These are phyloP conservation scores for Salix purpurea DNA, from an alignment of 345 rosid genomes.

Conservation along the genomic window DNA sequence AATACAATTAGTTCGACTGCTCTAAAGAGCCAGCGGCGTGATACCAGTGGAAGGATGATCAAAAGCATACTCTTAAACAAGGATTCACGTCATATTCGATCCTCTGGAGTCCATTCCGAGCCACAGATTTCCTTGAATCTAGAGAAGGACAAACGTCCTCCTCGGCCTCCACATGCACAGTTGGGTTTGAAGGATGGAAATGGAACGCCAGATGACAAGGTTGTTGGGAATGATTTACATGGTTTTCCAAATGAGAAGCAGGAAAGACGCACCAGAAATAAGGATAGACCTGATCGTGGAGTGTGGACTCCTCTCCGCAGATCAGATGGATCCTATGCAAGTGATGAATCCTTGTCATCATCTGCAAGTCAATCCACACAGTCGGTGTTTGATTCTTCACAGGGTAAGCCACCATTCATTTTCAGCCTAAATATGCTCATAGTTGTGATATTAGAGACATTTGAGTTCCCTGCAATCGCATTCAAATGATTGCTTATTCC, in stretches of 20 bases:
- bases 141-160: constrained; percentile 49
- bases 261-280: constrained; percentile 53
- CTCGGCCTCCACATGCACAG: constrained; percentile 33
- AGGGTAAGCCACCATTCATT: constrained; percentile 7
- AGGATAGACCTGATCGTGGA: constrained; percentile 71
- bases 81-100: constrained; percentile 43
- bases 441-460: background rate
- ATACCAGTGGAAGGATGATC: constrained; percentile 39
- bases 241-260: constrained; percentile 37
- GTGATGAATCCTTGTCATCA: constrained; percentile 43
- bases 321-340: constrained; percentile 49
- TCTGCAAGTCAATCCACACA: constrained; percentile 25
- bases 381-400: constrained; percentile 21
- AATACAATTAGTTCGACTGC: constrained; percentile 28
- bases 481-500: background rate
- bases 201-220: constrained; percentile 41
- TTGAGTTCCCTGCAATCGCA: background rate
- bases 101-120: constrained; percentile 39
- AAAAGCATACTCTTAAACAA: constrained; percentile 45
- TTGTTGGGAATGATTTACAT: constrained; percentile 39
- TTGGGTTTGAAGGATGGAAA: constrained; percentile 40
- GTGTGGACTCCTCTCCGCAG: constrained; percentile 67
- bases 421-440: background rate
- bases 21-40: constrained; percentile 41
- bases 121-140: constrained; percentile 32